These are phyloP conservation scores for Carex littledalei DNA, from an alignment of 176 grass and related monocot species.

Conservation along the genomic window DNA sequence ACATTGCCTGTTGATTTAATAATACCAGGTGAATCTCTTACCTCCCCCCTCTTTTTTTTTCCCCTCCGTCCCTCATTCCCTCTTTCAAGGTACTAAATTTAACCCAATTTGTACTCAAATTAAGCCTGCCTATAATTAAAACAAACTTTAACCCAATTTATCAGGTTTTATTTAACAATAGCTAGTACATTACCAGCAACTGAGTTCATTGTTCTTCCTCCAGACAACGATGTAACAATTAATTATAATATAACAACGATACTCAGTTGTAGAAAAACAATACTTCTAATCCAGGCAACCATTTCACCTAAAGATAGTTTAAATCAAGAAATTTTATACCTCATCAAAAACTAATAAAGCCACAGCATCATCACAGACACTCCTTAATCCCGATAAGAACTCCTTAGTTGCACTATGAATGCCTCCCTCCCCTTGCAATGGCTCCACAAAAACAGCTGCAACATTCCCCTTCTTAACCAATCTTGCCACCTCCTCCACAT, in stretches of 20 bases:
- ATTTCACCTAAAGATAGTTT: background rate
- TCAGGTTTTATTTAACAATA: background rate
- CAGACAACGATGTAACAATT: background rate
- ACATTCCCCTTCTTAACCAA: constrained; percentile 46
- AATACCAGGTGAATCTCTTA: background rate
- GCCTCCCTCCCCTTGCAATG: constrained; percentile 79
- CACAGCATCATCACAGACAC: constrained; percentile 60
- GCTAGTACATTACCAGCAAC: background rate
- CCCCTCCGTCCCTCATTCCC: background rate
- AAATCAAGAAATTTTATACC: constrained; percentile 36
- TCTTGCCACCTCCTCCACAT: constrained; percentile 43
- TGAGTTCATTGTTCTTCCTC: background rate
- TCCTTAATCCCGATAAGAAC: constrained; percentile 58
- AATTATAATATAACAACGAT: background rate
- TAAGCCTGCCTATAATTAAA: background rate
- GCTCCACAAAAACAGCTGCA: constrained; percentile 82
- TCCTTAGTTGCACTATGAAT: constrained; percentile 74
- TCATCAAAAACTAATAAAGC: constrained; percentile 83
- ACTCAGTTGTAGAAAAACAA: background rate
- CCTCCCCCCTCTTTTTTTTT: too few relatives aligned
- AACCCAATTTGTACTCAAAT: background rate
- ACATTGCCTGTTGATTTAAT: background rate
- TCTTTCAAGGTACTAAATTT: background rate
- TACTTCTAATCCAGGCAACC: background rate
- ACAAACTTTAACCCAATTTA: background rate